Percentiles rank a stretch among this genome's conserved stretches.
Evolutionary conservation across 306 rosid genomes (phyloP).

Genomic region (Medicago ruthenica): DNA sequence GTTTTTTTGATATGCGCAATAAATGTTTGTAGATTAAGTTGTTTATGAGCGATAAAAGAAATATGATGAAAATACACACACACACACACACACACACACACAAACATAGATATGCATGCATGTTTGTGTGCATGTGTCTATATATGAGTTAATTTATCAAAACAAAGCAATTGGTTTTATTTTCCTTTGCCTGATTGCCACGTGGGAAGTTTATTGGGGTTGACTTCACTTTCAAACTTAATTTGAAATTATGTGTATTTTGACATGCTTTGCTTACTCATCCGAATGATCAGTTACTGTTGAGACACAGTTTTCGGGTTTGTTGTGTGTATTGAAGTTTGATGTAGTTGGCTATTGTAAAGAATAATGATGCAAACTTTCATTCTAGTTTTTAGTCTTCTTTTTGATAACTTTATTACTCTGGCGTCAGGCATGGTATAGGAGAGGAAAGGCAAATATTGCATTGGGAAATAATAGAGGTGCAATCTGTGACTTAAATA

Average conservation of each 20-base stretch:
- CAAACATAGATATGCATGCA: neutral
- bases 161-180: slow-evolving; percentile 24
- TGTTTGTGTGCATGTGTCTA: neutral
- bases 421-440: slow-evolving; percentile 77
- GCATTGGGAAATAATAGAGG: slow-evolving; percentile 64
- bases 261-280: slow-evolving; percentile 28
- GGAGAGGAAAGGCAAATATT: slow-evolving; percentile 81
- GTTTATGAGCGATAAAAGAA: neutral
- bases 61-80: neutral
- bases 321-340: slow-evolving; percentile 18
- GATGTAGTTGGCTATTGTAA: neutral
- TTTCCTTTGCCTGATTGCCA: neutral
- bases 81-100: neutral
- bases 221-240: neutral
- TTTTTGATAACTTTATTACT: slow-evolving; percentile 4
- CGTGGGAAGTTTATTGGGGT: neutral
- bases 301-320: neutral
- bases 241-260: slow-evolving; percentile 10
- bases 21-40: neutral
- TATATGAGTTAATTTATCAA: neutral
- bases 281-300: slow-evolving; percentile 16
- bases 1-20: neutral
- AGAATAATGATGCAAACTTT: slow-evolving; percentile 33
- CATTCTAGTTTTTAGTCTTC: slow-evolving; percentile 34
- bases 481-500: slow-evolving; percentile 69